Evolutionary conservation across 192 early-diverging fungal species (phyloP), one percentile per base, ranked within the genome.

Genomic region (Gaertneriomyces sp.): DNA sequence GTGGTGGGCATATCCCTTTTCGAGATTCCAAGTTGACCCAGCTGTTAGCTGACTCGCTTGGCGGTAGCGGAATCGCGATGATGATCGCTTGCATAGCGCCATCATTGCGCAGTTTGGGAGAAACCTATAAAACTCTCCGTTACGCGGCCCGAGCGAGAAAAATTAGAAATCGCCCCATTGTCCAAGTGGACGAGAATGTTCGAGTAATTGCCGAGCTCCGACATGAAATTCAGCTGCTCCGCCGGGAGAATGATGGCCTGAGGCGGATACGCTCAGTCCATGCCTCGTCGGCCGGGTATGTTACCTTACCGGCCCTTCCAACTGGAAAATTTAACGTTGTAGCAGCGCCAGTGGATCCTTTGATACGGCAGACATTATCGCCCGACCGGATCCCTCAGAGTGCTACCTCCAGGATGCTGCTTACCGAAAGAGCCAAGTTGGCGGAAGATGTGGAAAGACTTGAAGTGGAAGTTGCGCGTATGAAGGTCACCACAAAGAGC

Each of bases 21-120:
- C 79, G 85, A 1, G 81, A 87, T 66, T 80, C 77, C 1, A 86
- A 84, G 43, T 74, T 87, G 10, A 87, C 85, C 16, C 79, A 74
- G 53, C 69, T 87, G 42, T 64, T 87, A 3, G 64, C 79, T 8
- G 80, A 86, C 56, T 82, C 79, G 5, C 70, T 87, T 8, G 77
- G 80, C 10, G 85, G 85, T 1, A 60, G 58, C 58, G 83, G 83
- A 8, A 56, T 79, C 8, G 81, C 85, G 10, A 58, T 86, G 12
- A 86, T 87, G 83, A 81, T 85, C 20, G 79, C 84, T 12, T 80
- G 78, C 72, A 53, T 81, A 4, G 74, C 77, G 3, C 77, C 80
- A 1, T 45, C 73, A 9, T 41, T 44, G 14, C 60, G 25, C 1
- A 53, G 67, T 45, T 12, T 69, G 20, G n/a, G 33, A n/a, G 84